Percentiles rank a stretch among this genome's conserved stretches.
Conservation (phyloP, 768 basidiomycete genomes). For the Lentinula lateritia region DNA sequence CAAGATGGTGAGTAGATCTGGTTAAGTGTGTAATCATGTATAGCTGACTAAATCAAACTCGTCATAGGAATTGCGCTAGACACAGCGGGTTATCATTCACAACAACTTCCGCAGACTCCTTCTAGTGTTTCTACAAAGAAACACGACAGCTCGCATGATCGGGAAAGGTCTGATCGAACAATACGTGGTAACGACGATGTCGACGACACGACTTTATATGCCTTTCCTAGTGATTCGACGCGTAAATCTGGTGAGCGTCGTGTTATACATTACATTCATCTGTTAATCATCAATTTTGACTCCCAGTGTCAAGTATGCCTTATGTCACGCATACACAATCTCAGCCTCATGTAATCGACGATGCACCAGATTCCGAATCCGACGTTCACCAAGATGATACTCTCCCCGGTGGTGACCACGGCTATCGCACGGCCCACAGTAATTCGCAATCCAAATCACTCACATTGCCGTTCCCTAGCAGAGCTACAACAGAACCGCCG, state of each 20-base stretch:
- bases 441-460: conserved; percentile 7
- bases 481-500: conserved; percentile 59
- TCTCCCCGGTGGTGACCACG: conserved; percentile 15
- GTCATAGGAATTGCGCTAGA: conserved; percentile 71
- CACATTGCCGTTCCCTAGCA: conserved; percentile 32
- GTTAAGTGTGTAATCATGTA: background rate
- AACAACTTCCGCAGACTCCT: background rate
- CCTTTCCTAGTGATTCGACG: background rate
- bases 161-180: conserved; percentile 36
- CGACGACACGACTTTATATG: background rate
- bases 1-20: conserved; percentile 37
- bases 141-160: conserved; percentile 15
- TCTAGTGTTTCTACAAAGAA: background rate
- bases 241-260: background rate
- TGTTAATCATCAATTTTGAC: background rate
- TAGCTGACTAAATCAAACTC: background rate
- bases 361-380: background rate
- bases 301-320: background rate
- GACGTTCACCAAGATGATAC: background rate
- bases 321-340: background rate
- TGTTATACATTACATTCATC: too few relatives aligned
- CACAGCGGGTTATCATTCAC: conserved; percentile 72
- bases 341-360: background rate
- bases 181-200: conserved; percentile 19
- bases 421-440: conserved; percentile 3